Base-by-base conservation (phyloP, 129 eudicot genomes). In the Flaveria bidentis region DNA sequence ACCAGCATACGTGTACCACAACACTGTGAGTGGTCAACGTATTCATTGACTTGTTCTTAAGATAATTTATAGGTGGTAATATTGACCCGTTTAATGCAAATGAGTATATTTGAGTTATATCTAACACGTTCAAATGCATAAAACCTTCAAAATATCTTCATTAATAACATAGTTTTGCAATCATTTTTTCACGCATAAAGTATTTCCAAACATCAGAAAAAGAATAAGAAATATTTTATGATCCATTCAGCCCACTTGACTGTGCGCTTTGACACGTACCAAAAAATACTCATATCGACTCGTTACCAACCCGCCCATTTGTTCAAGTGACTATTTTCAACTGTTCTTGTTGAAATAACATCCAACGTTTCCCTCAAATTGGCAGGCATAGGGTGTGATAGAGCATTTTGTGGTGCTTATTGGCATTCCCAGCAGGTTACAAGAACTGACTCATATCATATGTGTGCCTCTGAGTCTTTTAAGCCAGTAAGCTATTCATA, bases 371-470 rank as follows among this genome's bases (percentile, higher is more conserved):
- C 15, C 51, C 36, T 65, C 8, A 39, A 15, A 22, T 47, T 80
- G 80, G 66, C 81, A 90, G 96, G 98, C 80, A 23, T 90, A 67
- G 98, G 98, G 76, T 93, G 98, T 82, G 96, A 93, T 80, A 84
- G 92, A 82, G 93, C 98, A 71, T 93, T 93, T 85, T 93, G 98
- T 86, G 98, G 92, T 73, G 97, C 91, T 23, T 93, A 93, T 85
- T 93, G 98, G 98, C 88, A 88, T 79, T 82, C 91, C 13, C 83
- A 79, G 75, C 82, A 79, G 30, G 87, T 85, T 75, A 49, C 63
- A 36, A 72, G 78, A 67, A 79, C 49, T 75, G 87, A 82, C 61
- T 61, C 87, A 0, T 78, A 82, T 81, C 97, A 89, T 46, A 45
- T 82, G 58, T 93, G 98, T 86, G 80, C 81, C 60, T 87, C 33